Conservation (phyloP, 805 yeast species). For the Yarrowia hollandica region DNA sequence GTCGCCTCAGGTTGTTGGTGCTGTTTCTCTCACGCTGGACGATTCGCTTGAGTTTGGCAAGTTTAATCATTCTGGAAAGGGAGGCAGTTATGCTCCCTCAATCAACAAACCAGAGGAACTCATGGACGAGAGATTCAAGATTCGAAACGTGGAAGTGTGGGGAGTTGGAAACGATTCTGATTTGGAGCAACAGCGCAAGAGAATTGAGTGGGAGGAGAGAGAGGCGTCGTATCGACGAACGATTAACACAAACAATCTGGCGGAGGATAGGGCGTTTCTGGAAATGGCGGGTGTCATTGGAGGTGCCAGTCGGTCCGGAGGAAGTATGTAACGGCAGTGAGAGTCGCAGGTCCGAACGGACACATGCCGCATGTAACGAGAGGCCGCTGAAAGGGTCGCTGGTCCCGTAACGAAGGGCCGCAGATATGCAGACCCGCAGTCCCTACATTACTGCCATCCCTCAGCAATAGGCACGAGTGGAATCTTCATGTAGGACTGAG, state of each 20-base stretch:
- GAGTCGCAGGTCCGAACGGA: too few species aligned
- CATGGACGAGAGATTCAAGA: conserved; percentile 63
- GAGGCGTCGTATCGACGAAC: conserved; percentile 79
- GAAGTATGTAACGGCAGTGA: too few species aligned
- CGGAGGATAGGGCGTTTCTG: conserved; percentile 70
- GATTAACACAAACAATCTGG: conserved; percentile 62
- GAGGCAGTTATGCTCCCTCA: conserved; percentile 49
- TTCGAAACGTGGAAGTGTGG: conserved; percentile 84
- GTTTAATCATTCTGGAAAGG: conserved; percentile 66
- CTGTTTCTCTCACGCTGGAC: conserved; percentile 77
- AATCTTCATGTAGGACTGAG: too few species aligned
- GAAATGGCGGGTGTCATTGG: conserved; percentile 78
- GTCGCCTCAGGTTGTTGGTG: conserved; percentile 55
- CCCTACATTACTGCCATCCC: too few species aligned
- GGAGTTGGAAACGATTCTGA: conserved; percentile 84
- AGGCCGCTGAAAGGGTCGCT: too few species aligned
- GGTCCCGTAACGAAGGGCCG: too few species aligned
- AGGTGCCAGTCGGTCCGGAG: not conserved
- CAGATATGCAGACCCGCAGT: too few species aligned
- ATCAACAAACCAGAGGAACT: not conserved
- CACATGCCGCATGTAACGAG: too few species aligned
- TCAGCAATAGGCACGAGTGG: too few species aligned
- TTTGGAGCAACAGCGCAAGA: conserved; percentile 68
- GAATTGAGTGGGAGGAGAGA: conserved; percentile 89
- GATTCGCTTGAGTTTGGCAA: conserved; percentile 75